phyloP scores from a whole-genome alignment of 306 rosid species.

The Sicyos edulis region DNA sequence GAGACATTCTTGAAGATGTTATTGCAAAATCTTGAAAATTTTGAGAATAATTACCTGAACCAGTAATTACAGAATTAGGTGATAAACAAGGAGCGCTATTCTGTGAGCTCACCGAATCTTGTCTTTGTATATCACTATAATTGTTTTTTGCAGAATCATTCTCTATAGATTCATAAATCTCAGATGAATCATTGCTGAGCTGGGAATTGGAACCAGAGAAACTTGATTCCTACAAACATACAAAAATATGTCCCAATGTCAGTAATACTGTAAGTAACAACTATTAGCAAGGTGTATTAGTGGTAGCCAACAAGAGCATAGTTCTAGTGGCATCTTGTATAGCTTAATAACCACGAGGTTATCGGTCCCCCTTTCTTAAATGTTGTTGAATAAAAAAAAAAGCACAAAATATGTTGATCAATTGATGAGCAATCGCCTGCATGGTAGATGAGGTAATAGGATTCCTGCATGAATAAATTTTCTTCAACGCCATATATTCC shows the following conservation, averaged over 20 bases:
- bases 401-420: neutral
- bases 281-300: too few species aligned
- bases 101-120: slow-evolving; percentile 33
- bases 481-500: neutral
- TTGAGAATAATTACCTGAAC: slow-evolving; percentile 31
- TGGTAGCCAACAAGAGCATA: too few species aligned
- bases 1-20: slow-evolving; percentile 23
- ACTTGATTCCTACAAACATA: slow-evolving; percentile 38
- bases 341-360: too few species aligned
- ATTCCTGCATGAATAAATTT: neutral
- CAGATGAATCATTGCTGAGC: slow-evolving; percentile 34
- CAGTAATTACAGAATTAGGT: slow-evolving; percentile 28
- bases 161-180: slow-evolving; percentile 31
- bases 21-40: slow-evolving; percentile 24
- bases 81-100: slow-evolving; percentile 28
- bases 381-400: too few species aligned
- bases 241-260: neutral
- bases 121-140: slow-evolving; percentile 29
- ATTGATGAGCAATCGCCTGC: neutral
- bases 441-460: neutral
- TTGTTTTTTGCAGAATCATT: slow-evolving; percentile 27
- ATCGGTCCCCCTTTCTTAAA: too few species aligned
- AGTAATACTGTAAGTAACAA: neutral
- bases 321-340: too few species aligned
- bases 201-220: slow-evolving; percentile 37